Base-by-base conservation (phyloP, 768 basidiomycete species). In the Tulasnella sp. region DNA sequence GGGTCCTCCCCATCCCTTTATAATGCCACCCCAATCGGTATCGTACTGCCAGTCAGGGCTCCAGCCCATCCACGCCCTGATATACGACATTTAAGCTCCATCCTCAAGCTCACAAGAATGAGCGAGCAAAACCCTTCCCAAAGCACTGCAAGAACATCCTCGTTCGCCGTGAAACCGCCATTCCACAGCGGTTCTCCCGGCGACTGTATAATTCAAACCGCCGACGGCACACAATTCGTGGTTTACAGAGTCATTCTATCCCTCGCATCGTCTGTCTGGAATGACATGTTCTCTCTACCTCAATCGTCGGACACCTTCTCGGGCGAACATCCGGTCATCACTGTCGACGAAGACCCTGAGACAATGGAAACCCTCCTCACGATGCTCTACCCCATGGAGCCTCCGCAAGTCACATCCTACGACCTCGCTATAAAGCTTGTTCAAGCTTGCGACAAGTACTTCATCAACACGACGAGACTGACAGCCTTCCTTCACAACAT, bases 361-460 rank as follows among this genome's bases (percentile, higher is more conserved):
- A 59, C 47, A 3, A 22, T 69, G n/a, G 34, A 41, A 7, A 36
- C 40, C 7, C 68, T 69, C 47, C 36, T 69, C 26, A 41, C 35
- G 5, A 35, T 69, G 34, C 68, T 69, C 26, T 69, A 69, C 42
- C 68, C 68, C 44, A 47, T 47, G 68, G 29, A 34, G 12, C 34
- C 35, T 19, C 34, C 42, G 11, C 68, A 32, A 11, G 36, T 69
- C 42, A 22, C n/a, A 37, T 44, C 32, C n/a, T 47, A 47, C 68
- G 68, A 69, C n/a, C 42, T 69, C 26, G 68, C 68, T 42, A 35
- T 69, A 40, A 42, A 59, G 42, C 34, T 69, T 12, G 44, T 69
- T 42, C 34, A 69, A 47, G 68, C 68, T 16, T 69, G 44, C 68
- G 68, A 69, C 29, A 69, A 69, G 42, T 69, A 69, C 26, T 39